Conservation (phyloP, 805 yeast species). For the Cyberlindnera xylosilytica region DNA sequence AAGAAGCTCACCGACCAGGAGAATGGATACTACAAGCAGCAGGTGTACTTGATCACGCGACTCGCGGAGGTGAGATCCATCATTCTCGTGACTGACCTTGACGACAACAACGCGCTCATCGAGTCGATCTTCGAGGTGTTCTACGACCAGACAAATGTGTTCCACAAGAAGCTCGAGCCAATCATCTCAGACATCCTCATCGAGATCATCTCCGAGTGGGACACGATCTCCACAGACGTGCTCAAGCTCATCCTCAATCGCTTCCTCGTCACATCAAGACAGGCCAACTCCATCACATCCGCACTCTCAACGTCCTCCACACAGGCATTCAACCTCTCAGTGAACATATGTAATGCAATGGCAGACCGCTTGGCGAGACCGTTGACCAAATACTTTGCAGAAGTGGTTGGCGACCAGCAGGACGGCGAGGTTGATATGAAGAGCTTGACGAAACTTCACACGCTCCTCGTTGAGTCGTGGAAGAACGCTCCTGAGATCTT, state of each 20-base stretch:
- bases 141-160: constrained; percentile 49
- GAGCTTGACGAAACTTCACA: constrained; percentile 60
- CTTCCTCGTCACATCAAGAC: constrained; percentile 37
- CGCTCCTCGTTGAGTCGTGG: constrained; percentile 68
- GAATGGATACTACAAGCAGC: constrained; percentile 60
- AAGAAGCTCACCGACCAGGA: constrained; percentile 50
- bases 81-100: constrained; percentile 71
- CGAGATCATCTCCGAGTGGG: constrained; percentile 72
- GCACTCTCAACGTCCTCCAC: constrained; percentile 18
- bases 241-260: constrained; percentile 63
- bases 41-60: constrained; percentile 60
- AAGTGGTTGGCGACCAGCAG: constrained; percentile 51
- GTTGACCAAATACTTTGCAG: constrained; percentile 77
- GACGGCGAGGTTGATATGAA: constrained; percentile 27
- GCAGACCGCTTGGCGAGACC: constrained; percentile 72
- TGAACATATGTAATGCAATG: constrained; percentile 65
- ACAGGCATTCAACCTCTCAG: constrained; percentile 63
- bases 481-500: constrained; percentile 70
- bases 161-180: constrained; percentile 54
- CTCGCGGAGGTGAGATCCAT: constrained; percentile 74
- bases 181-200: constrained; percentile 67
- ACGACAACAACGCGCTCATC: constrained; percentile 59
- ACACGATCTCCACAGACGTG: constrained; percentile 55
- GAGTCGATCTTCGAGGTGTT: constrained; percentile 56
- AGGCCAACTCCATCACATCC: constrained; percentile 16